Evolutionary conservation across 2,329 filamentous ascomycete species (phyloP).

Genomic region (Periconia digitata): DNA sequence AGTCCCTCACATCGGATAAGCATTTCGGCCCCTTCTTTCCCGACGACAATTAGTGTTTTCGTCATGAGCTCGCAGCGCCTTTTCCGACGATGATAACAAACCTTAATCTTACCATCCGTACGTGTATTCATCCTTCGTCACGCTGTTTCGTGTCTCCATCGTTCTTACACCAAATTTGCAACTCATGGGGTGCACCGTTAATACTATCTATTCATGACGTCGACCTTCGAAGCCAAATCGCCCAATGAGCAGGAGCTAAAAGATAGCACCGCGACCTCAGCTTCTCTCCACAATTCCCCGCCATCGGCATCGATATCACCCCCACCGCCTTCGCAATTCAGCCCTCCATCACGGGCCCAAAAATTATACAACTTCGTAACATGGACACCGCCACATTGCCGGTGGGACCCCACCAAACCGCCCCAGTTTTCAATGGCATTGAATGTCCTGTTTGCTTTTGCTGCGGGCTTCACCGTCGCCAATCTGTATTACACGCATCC

Average conservation of each 20-base stretch:
- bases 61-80: no score
- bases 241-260: neutral
- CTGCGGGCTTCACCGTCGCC: conserved; percentile 72
- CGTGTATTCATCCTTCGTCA: no score
- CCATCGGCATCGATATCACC: neutral
- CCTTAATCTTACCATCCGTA: no score
- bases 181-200: neutral
- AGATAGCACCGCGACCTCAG: neutral
- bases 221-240: neutral
- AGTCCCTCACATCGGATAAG: neutral
- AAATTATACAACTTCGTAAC: conserved; percentile 41
- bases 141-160: no score
- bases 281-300: neutral
- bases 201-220: neutral
- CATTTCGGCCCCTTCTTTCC: neutral
- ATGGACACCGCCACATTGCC: conserved; percentile 67
- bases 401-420: conserved; percentile 67
- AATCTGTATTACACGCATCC: conserved; percentile 83
- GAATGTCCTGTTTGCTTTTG: conserved; percentile 72
- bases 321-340: neutral
- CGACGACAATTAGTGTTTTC: neutral
- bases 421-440: conserved; percentile 67
- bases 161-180: neutral
- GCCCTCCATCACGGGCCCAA: conserved; percentile 1
- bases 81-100: no score